Percentiles rank a stretch among this genome's conserved stretches.
phyloP scores from a whole-genome alignment of 2,329 filamentous ascomycete species.

The Paracamarosporium sp. region DNA sequence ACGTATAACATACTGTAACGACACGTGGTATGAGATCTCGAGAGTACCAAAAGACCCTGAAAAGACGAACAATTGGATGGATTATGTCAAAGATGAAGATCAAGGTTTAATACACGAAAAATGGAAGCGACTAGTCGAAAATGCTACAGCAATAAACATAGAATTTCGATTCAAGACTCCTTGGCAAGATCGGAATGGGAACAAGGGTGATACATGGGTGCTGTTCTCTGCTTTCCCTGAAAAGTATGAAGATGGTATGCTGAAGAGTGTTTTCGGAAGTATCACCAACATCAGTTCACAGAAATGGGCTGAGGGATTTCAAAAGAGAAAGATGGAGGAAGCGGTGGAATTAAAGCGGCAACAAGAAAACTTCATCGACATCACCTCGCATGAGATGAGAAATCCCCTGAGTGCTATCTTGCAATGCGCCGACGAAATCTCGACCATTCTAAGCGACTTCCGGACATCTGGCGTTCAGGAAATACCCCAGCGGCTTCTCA shows the following conservation, averaged over 20 bases:
- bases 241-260: conserved; percentile 65
- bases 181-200: conserved; percentile 66
- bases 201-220: conserved; percentile 74
- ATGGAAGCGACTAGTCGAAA: conserved; percentile 68
- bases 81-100: conserved; percentile 73
- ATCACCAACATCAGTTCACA: conserved; percentile 87
- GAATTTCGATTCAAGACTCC: conserved; percentile 78
- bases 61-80: conserved; percentile 72
- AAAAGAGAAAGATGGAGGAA: conserved; percentile 78
- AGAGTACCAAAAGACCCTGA: conserved; percentile 66
- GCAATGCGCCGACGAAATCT: conserved; percentile 79
- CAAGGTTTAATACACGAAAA: conserved; percentile 62
- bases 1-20: conserved; percentile 79
- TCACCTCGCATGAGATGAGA: conserved; percentile 77
- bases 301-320: conserved; percentile 83
- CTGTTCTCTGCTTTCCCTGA: conserved; percentile 80
- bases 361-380: conserved; percentile 84
- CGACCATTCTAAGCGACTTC: conserved; percentile 55
- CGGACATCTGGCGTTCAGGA: conserved; percentile 56
- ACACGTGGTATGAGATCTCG: conserved; percentile 75
- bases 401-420: conserved; percentile 78
- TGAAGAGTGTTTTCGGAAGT: conserved; percentile 80
- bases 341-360: conserved; percentile 81
- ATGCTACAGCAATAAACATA: conserved; percentile 69
- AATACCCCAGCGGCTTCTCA: conserved; percentile 56